Base-by-base conservation (phyloP, 2,329 filamentous ascomycete species). In the Didymella arachidicola region DNA sequence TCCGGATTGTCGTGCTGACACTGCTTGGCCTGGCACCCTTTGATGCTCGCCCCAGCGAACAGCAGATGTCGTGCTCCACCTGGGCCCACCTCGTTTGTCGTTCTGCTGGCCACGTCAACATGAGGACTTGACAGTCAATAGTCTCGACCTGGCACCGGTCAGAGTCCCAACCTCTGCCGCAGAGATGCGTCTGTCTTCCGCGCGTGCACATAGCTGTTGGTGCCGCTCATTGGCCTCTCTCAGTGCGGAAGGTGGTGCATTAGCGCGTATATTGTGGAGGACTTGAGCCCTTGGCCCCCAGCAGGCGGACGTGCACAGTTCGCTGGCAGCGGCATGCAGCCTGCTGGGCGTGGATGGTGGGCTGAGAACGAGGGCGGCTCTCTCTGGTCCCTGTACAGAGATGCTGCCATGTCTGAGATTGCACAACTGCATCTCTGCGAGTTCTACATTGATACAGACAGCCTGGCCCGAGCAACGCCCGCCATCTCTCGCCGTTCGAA, bases 251-350 rank as follows among this genome's bases (percentile, higher is more conserved):
- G 43, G 52, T 26, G 27, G 46, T 52, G 57, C 52, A 43, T 48
- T 55, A 60, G 57, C 47, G 57, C 57, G 46, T 30, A 52, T 55
- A 42, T 51, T 41, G 38, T 49, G 55, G 55, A 58, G 38, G 48
- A 49, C 36, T 22, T 58, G 51, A 45, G 51, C 39, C 27, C 38
- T 52, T 47, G 52, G 53, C 53, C 53, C 43, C 47, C 45, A 47
- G 41, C 38, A 50, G 16, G 41, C 26, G 45, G 44, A 45, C 56
- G 58, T 60, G 58, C 58, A 57, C 41, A 50, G 58, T 60, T 60
- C 58, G 38, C 49, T 55, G 52, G 36, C 18, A 41, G 52, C 51
- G 26, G 34, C 57, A 36, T 32, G 25, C 27, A 16, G 57, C 45
- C 43, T 18, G 34, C 39, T 41, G 38, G n/a, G 38, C 38, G 19